phyloP scores from a whole-genome alignment of 2,329 filamentous ascomycete species.

The Aspergillus texensis region DNA sequence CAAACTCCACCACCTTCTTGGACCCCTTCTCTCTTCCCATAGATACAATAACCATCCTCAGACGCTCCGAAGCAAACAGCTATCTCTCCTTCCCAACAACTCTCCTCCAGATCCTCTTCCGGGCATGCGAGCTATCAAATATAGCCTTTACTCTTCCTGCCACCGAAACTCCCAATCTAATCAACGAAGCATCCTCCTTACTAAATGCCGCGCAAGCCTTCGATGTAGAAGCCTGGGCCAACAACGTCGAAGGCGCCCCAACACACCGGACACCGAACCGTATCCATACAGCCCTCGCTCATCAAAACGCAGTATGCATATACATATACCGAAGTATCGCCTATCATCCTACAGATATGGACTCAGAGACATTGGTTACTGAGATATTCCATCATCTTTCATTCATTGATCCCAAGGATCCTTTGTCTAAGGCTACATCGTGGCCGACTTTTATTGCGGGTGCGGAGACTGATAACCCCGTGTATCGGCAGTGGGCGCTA shows the following conservation, averaged over 20 bases:
- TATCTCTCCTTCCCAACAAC: constrained; percentile 8
- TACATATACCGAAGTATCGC: neutral
- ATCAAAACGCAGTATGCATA: neutral
- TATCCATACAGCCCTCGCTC: neutral
- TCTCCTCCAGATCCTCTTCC: constrained; percentile 7
- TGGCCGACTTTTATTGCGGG: constrained; percentile 15
- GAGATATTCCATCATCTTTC: neutral
- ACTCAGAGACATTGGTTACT: neutral
- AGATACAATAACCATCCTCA: neutral
- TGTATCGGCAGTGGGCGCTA: neutral
- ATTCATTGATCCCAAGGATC: neutral
- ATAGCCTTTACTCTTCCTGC: neutral
- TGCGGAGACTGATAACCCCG: constrained; percentile 3
- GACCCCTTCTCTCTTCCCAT: neutral
- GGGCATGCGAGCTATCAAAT: constrained; percentile 7
- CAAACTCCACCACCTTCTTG: neutral
- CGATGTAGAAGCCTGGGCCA: neutral
- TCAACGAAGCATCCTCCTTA: neutral
- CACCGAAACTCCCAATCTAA: neutral
- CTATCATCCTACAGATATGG: neutral
- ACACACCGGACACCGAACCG: neutral
- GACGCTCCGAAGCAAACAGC: constrained; percentile 5
- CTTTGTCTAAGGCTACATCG: constrained; percentile 10
- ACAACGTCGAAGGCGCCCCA: neutral
- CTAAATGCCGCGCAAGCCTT: neutral